Evolutionary conservation across 192 early-diverging fungal genomes (phyloP), one percentile per base, ranked within the genome.

Genomic region (Umbelopsis sp.): DNA sequence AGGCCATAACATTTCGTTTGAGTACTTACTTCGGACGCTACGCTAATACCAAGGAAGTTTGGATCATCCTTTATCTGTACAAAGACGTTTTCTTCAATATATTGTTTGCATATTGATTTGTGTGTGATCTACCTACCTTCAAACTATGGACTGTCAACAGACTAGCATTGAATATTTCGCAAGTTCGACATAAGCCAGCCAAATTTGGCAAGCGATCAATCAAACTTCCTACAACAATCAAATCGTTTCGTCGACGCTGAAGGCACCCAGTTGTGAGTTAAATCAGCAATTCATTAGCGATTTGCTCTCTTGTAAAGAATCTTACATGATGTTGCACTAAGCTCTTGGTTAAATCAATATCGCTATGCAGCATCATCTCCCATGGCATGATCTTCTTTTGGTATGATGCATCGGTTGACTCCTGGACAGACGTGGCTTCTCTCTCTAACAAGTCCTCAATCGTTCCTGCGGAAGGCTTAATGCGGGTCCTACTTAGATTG

Each of bases 361-460:
- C 83, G n/a, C 72, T 80, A 49, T 80, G 67, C 25, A 88, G 50
- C 81, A 78, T 78, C 52, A 74, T 78, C 71, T 89, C 84, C 88
- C 88, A 89, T 35, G 88, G 87, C 58, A 84, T 74, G 55, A 89
- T 89, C 70, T 89, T 89, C 25, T 80, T 78, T 79, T 88, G 87
- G 30, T 81, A 74, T 1, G 83, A 55, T 16, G 65, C 73, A n/a
- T 81, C 74, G 2, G 33, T 27, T 9, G 30, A 20, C 12, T 13
- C 15, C 21, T 64, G 61, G 7, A 22, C 44, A 8, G 35, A 30
- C 18, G 27, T 22, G 20, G 48, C 15, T 15, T 23, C 58, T n/a
- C 10, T 66, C 12, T 46, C 49, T 20, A 55, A 13, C 1, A 75
- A 22, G 46, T 58, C 22, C 64, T 76, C 71, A 9, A 65, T 23